Evolutionary conservation across 164 flowering plant genomes (phyloP).

Genomic region (Stephania yunnanensis): DNA sequence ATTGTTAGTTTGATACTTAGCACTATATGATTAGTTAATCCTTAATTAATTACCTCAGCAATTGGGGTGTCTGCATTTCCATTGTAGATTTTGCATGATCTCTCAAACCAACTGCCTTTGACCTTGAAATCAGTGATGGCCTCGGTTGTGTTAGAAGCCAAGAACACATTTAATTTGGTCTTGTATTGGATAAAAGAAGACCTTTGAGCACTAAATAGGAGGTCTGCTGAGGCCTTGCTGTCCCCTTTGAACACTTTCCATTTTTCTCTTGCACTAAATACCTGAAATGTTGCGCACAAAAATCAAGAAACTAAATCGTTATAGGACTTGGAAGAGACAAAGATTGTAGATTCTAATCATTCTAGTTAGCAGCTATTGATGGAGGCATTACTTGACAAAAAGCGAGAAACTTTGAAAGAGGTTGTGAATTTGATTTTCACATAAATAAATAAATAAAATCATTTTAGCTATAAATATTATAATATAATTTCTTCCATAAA

Average conservation of each 20-base stretch:
- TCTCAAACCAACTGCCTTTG: constrained; percentile 33
- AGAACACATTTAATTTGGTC: constrained; percentile 26
- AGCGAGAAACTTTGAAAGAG: too few species aligned
- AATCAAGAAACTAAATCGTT: neutral
- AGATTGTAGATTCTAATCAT: too few species aligned
- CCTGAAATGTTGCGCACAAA: constrained; percentile 14
- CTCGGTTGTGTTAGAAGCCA: constrained; percentile 23
- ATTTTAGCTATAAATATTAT: too few species aligned
- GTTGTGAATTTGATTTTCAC: too few species aligned
- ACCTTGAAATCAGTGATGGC: constrained; percentile 28
- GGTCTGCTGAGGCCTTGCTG: constrained; percentile 21
- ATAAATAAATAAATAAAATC: too few species aligned
- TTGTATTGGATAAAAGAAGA: constrained; percentile 28
- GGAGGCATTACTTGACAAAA: too few species aligned
- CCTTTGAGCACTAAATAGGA: constrained; percentile 27
- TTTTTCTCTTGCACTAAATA: constrained; percentile 24
- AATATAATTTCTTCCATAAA: too few species aligned
- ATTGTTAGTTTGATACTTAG: too few species aligned
- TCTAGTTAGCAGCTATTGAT: too few species aligned
- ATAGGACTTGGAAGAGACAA: too few species aligned
- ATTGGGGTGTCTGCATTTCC: constrained; percentile 18
- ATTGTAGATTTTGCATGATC: constrained; percentile 26
- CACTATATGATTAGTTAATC: too few species aligned
- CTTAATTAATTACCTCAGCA: constrained; percentile 26
- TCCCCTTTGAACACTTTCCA: constrained; percentile 35